Base-by-base conservation (phyloP, 306 rosid genomes). In the Sphenostylis stenocarpa region DNA sequence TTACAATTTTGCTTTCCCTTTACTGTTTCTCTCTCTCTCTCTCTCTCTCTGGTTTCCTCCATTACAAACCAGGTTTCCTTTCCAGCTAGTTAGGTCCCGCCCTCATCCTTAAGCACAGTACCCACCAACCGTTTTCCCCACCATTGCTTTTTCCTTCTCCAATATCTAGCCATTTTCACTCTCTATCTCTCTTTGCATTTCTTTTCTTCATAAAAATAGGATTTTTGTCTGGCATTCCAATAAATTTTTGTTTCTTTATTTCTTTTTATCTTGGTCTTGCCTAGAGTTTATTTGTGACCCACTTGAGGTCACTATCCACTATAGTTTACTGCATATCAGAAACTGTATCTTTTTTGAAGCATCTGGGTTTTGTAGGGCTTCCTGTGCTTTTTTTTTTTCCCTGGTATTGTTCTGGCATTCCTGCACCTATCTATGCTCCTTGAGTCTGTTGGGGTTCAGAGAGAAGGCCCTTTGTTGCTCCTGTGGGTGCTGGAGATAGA, bases 41-140 rank as follows among this genome's bases (percentile, higher is more conserved):
- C n/a, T 55, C 67, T 70, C 70, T 78, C 67, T 63, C 51, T 77
- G 88, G 81, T 85, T 77, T 91, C 90, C 94, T 90, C 91, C 96
- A 85, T 90, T 91, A 71, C 96, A 87, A 87, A 81, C 92, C 96
- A 90, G 84, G 83, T 89, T 82, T 83, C 82, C 94, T 90, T 91
- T 94, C 86, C 93, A 88, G 93, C 97, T 88, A 64, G 91, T 80
- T 41, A 72, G 91, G 91, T 45, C 90, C 93, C 84, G 65, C 87
- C 62, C 85, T 81, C 85, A 20, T 85, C 73, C 76, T 83, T 73
- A 83, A 16, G 58, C 85, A 51, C 84, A 83, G 68, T 77, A 81
- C 80, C 87, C 91, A 88, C 93, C 91, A 91, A 88, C 92, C 90
- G 77, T 88, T 91, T 85, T 70, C 81, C 88, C 83, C 90, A 73